These are phyloP conservation scores for Teunomyces funiuensis DNA, from an alignment of 805 yeast genomes.

Conservation along the genomic window DNA sequence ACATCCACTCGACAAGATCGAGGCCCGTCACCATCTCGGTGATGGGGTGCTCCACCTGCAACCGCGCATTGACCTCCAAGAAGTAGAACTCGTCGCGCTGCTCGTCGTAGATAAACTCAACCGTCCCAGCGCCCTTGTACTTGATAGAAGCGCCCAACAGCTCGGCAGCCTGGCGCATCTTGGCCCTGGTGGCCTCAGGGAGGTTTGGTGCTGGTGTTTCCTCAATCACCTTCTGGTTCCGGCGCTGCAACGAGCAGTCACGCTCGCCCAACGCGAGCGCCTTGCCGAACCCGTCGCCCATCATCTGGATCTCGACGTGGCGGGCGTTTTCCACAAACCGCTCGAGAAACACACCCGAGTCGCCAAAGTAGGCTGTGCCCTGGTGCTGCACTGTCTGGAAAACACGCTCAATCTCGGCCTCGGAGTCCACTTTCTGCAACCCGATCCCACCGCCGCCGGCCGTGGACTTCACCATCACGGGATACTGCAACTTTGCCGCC, in stretches of 20 bases:
- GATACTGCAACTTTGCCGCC: conserved; percentile 77
- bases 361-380: conserved; percentile 91
- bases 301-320: conserved; percentile 94
- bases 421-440: conserved; percentile 85
- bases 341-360: conserved; percentile 92
- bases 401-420: conserved; percentile 76
- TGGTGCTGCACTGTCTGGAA: conserved; percentile 92
- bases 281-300: conserved; percentile 92
- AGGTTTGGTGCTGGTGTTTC: conserved; percentile 97
- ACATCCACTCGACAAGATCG: conserved; percentile 97
- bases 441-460: conserved; percentile 99
- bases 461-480: conserved; percentile 94
- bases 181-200: conserved; percentile 72
- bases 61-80: conserved; percentile 92
- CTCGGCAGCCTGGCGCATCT: conserved; percentile 82
- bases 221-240: conserved; percentile 94
- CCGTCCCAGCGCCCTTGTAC: conserved; percentile 97
- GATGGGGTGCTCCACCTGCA: conserved; percentile 97
- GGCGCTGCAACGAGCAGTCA: conserved; percentile 95
- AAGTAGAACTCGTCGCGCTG: conserved; percentile 87
- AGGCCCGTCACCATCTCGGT: conserved; percentile 94
- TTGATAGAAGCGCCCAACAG: conserved; percentile 77
- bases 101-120: conserved; percentile 91
- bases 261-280: conserved; percentile 96
- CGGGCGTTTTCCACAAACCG: conserved; percentile 93